Percentiles rank a stretch among this genome's conserved stretches.
Conservation (phyloP, 2,329 filamentous ascomycete genomes). For the Botrytis tulipae region DNA sequence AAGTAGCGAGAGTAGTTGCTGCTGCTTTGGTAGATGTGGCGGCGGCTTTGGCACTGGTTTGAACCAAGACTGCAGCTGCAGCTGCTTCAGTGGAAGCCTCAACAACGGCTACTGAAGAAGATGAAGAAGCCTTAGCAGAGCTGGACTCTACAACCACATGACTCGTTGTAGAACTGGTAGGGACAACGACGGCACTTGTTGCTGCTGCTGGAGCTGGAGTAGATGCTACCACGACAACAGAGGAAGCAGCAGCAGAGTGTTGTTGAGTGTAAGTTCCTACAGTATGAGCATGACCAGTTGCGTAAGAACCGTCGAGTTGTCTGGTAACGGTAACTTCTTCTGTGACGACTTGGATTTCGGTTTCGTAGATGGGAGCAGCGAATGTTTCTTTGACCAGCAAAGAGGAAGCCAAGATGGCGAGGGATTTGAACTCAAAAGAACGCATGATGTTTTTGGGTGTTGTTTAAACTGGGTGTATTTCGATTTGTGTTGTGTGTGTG, state of each 20-base stretch:
- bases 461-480: not conserved
- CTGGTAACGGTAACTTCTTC: constrained; percentile 32
- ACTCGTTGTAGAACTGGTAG: not conserved
- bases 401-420: constrained; percentile 35
- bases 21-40: constrained; percentile 8
- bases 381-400: constrained; percentile 37
- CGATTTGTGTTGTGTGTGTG: too few relatives aligned
- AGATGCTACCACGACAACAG: constrained; percentile 21
- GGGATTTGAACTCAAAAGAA: constrained; percentile 29
- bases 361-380: constrained; percentile 28
- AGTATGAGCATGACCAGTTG: constrained; percentile 27
- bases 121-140: constrained; percentile 13
- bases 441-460: constrained; percentile 29
- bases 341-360: constrained; percentile 30
- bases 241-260: constrained; percentile 13
- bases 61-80: constrained; percentile 17
- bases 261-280: constrained; percentile 28
- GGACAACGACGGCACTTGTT: not conserved
- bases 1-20: constrained; percentile 18
- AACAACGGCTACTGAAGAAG: constrained; percentile 11
- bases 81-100: not conserved
- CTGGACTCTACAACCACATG: not conserved
- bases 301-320: constrained; percentile 26
- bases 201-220: not conserved
- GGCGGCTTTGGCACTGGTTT: constrained; percentile 12